Evolutionary conservation across 2,329 filamentous ascomycete genomes (phyloP), one percentile per base, ranked within the genome.

Genomic region (Orbilia brochopaga): DNA sequence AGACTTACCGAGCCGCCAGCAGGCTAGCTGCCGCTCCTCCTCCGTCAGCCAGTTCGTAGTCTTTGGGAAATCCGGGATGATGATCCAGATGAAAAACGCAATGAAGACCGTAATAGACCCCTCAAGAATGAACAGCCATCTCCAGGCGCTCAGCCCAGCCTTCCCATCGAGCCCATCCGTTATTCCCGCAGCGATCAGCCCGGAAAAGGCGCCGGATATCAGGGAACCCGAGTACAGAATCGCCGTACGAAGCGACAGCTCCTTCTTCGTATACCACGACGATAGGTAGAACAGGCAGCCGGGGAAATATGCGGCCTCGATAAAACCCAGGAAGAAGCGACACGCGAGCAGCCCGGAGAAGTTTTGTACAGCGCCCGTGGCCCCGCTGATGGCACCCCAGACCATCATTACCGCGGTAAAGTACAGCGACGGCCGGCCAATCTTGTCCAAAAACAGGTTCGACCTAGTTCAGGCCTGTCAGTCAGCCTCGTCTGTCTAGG

Each of bases 171-270:
- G 84, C 55, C 87, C 85, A n/a, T 81, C 80, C 0, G 85, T 86
- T 61, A 92, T 89, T 5, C 88, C 86, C 0, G 85, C 85, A 1
- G 85, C 83, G 40, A 88, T 84, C 7, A 88, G 79, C 1, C 87
- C 88, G 0, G 87, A 89, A 76, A 91, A 91, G 0, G 89, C 88
- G 2, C 88, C 88, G 0, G 87, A 88, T 19, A 91, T 84, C 27
- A 91, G 81, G 0, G 86, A 86, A 0, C 88, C 89, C 0, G 87
- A 86, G 78, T 89, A 90, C 5, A 90, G 82, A 19, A 88, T 80
- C 1, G 87, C 86, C 13, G 86, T 89, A 8, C 87, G 83, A n/a
- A 88, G 80, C 8, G 84, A 85, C 1, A 90, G 81, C 77, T 90
- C 89, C 73, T 86, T 85, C 50, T 88, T 83, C 0, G 87, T 90